phyloP scores from a whole-genome alignment of 257 asterid species.

The Parsonsia alboflavescens region DNA sequence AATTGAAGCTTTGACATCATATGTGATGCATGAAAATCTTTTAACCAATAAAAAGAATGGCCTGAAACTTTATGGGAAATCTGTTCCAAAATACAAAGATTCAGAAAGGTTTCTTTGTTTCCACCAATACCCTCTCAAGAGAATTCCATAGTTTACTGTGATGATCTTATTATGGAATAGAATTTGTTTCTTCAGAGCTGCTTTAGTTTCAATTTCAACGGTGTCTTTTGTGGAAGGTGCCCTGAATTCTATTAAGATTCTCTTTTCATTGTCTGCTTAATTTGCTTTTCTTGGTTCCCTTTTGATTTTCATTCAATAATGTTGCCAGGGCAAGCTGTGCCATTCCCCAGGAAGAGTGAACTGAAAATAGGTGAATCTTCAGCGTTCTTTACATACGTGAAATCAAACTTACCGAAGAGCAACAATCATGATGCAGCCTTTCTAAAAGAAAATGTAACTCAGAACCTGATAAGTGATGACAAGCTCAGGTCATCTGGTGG shows the following conservation, averaged over 20 bases:
- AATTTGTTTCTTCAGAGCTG: neutral
- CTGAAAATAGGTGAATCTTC: constrained; percentile 88
- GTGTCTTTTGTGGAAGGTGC: neutral
- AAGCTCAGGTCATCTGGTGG: constrained; percentile 21
- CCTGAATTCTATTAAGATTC: neutral
- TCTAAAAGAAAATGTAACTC: constrained; percentile 28
- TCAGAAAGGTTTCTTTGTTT: neutral
- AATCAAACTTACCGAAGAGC: constrained; percentile 49
- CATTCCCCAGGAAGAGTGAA: constrained; percentile 60
- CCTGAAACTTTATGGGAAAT: neutral
- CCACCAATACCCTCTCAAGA: neutral
- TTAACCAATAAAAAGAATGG: neutral
- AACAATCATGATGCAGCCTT: constrained; percentile 31
- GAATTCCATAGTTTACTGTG: neutral
- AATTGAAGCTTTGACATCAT: neutral
- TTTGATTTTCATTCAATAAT: neutral
- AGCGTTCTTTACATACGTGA: constrained; percentile 90
- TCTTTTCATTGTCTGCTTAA: neutral
- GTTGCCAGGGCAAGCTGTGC: constrained; percentile 45
- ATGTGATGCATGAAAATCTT: neutral
- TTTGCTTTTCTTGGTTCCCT: neutral
- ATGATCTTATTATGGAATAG: too few species aligned
- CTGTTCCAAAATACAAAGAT: neutral
- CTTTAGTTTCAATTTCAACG: neutral
- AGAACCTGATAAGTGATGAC: constrained; percentile 26